Evolutionary conservation across 805 yeast genomes (phyloP).

Genomic region (Ogataea zsoltii): DNA sequence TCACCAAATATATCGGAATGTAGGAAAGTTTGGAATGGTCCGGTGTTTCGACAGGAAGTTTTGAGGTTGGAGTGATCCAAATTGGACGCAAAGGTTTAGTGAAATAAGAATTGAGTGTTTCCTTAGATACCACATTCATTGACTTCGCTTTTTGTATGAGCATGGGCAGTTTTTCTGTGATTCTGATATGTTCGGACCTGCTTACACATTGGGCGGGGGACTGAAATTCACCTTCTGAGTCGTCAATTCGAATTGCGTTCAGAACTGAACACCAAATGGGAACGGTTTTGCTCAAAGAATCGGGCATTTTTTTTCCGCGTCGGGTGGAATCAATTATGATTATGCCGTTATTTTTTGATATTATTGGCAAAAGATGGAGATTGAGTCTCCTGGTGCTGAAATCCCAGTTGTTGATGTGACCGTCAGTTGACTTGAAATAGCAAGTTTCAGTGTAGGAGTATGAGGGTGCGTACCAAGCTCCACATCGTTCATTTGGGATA

Average conservation of each 20-base stretch:
- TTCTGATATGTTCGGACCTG: slow-evolving; percentile 54
- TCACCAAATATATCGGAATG: slow-evolving; percentile 51
- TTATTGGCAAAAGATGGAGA: slow-evolving; percentile 60
- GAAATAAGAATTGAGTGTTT: slow-evolving; percentile 1
- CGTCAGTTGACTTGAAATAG: slow-evolving; percentile 91
- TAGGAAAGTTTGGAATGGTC: slow-evolving; percentile 27
- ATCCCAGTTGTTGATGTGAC: slow-evolving; percentile 80
- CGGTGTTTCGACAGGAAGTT: slow-evolving; percentile 7
- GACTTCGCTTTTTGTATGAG: slow-evolving; percentile 46
- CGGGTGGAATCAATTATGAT: slow-evolving; percentile 82
- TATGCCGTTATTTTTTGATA: slow-evolving; percentile 46
- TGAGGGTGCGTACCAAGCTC: slow-evolving; percentile 76
- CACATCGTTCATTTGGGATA: slow-evolving; percentile 82
- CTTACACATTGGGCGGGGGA: slow-evolving; percentile 59
- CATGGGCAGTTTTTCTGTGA: slow-evolving; percentile 45
- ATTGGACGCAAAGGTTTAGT: slow-evolving; percentile 60
- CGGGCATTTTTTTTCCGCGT: slow-evolving; percentile 83
- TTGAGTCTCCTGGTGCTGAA: slow-evolving; percentile 75
- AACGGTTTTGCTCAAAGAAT: slow-evolving; percentile 80
- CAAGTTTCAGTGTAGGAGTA: slow-evolving; percentile 42
- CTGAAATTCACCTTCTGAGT: slow-evolving; percentile 28
- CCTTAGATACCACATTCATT: slow-evolving; percentile 7
- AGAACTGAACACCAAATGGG: slow-evolving; percentile 66
- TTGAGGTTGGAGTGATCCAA: slow-evolving; percentile 65
- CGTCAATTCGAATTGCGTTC: slow-evolving; percentile 11